Conservation (phyloP, 805 yeast species). For the Brettanomyces bruxellensis region DNA sequence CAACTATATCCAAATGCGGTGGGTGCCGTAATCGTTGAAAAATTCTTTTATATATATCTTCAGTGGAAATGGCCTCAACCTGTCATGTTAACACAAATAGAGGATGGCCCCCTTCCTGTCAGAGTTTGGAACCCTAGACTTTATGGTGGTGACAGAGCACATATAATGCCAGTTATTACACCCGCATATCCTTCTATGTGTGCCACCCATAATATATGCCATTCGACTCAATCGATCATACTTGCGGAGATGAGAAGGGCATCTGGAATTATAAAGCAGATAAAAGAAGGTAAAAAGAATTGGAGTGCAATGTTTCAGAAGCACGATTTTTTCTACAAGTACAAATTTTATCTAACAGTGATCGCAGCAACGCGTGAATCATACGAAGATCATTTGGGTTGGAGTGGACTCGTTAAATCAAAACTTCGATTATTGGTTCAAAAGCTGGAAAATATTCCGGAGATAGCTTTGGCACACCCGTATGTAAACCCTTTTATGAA, state of each 20-base stretch:
- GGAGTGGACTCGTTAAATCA: slow-evolving; percentile 92
- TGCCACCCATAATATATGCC: slow-evolving; percentile 92
- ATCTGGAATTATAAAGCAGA: slow-evolving; percentile 56
- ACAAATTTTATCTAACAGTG: slow-evolving; percentile 80
- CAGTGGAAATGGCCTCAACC: slow-evolving; percentile 99
- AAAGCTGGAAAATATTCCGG: slow-evolving; percentile 70
- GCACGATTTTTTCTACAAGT: slow-evolving; percentile 74
- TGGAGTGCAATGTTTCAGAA: slow-evolving; percentile 75
- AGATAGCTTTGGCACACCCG: slow-evolving; percentile 83
- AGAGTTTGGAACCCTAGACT: slow-evolving; percentile 94
- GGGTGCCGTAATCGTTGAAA: slow-evolving; percentile 81
- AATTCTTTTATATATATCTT: slow-evolving; percentile 76
- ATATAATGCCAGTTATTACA: slow-evolving; percentile 95
- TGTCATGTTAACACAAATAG: slow-evolving; percentile 82
- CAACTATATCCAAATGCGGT: slow-evolving; percentile 95
- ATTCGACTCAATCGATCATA: slow-evolving; percentile 78
- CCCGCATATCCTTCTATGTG: slow-evolving; percentile 99
- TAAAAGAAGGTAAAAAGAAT: slow-evolving; percentile 47
- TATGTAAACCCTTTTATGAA: slow-evolving; percentile 68
- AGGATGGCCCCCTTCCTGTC: slow-evolving; percentile 94
- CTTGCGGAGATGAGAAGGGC: slow-evolving; percentile 77
- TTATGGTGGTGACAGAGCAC: slow-evolving; percentile 82
- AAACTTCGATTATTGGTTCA: slow-evolving; percentile 73
- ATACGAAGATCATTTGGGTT: slow-evolving; percentile 76
- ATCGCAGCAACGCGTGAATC: slow-evolving; percentile 67